phyloP scores from a whole-genome alignment of 495 filamentous ascomycete species.

The Elasticomyces elasticus region DNA sequence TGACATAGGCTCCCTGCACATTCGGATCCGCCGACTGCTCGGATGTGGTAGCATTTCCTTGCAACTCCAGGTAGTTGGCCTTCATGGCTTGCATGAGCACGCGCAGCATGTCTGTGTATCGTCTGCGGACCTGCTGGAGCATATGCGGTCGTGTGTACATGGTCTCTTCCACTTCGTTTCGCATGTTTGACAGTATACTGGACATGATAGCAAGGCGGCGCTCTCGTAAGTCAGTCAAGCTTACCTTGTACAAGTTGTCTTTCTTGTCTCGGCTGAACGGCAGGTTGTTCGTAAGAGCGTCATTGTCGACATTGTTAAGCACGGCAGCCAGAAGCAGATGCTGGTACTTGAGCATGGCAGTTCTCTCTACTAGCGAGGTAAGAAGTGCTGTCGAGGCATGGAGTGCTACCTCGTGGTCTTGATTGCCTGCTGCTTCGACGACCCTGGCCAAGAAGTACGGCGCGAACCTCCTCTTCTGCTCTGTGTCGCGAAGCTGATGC shows the following conservation, averaged over 20 bases:
- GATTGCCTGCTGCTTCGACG: background rate
- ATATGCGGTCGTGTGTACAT: slow-evolving; percentile 27
- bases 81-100: slow-evolving; percentile 59
- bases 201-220: slow-evolving; percentile 53
- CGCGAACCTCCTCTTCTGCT: slow-evolving; percentile 54
- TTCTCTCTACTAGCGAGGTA: slow-evolving; percentile 52
- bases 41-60: slow-evolving; percentile 12
- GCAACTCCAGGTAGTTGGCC: slow-evolving; percentile 53
- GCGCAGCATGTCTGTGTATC: slow-evolving; percentile 47
- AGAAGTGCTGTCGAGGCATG: slow-evolving; percentile 50
- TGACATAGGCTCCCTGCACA: slow-evolving; percentile 49
- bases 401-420: slow-evolving; percentile 33
- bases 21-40: slow-evolving; percentile 1
- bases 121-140: slow-evolving; percentile 35
- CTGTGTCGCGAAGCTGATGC: slow-evolving; percentile 50
- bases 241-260: slow-evolving; percentile 39
- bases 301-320: slow-evolving; percentile 38
- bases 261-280: slow-evolving; percentile 45
- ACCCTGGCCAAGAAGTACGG: slow-evolving; percentile 52
- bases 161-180: slow-evolving; percentile 39
- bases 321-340: slow-evolving; percentile 49
- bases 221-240: slow-evolving; percentile 44
- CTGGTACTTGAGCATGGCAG: slow-evolving; percentile 58
- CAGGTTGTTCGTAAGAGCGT: slow-evolving; percentile 50
- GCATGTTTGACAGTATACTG: slow-evolving; percentile 56